phyloP scores from a whole-genome alignment of 1,284 basidiomycete species.

The Naganishia sp. region DNA sequence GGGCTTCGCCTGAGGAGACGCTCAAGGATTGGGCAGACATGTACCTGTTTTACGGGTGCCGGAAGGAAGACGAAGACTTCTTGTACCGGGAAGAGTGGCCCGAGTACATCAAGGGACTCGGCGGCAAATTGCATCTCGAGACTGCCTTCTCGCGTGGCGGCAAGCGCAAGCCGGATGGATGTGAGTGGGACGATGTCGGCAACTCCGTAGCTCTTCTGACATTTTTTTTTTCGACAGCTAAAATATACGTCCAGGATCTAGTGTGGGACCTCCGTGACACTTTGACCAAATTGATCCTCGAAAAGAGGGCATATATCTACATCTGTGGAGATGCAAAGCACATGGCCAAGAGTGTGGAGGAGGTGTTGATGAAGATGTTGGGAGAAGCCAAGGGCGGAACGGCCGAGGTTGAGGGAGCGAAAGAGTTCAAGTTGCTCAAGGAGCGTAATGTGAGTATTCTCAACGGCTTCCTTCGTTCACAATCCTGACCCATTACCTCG shows the following conservation, averaged over 20 bases:
- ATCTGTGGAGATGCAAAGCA: slow-evolving; percentile 95
- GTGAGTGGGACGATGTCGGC: slow-evolving; percentile 38
- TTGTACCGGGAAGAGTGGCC: slow-evolving; percentile 96
- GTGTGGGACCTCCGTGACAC: slow-evolving; percentile 80
- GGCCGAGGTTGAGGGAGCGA: slow-evolving; percentile 78
- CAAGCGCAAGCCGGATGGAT: slow-evolving; percentile 76
- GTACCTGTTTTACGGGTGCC: slow-evolving; percentile 93
- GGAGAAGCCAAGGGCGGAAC: slow-evolving; percentile 88
- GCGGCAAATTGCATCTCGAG: slow-evolving; percentile 86
- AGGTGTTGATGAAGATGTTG: slow-evolving; percentile 78
- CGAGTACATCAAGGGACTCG: slow-evolving; percentile 77
- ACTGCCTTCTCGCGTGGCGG: slow-evolving; percentile 84
- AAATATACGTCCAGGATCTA: slow-evolving; percentile 97
- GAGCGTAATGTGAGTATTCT: slow-evolving; percentile 62
- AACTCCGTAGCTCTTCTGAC: background rate
- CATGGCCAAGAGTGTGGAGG: slow-evolving; percentile 95
- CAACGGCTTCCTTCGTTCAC: background rate
- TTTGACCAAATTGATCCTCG: slow-evolving; percentile 83
- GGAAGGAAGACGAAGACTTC: slow-evolving; percentile 83
- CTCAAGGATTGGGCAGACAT: slow-evolving; percentile 94
- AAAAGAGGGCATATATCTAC: slow-evolving; percentile 91
- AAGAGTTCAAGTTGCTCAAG: slow-evolving; percentile 90
- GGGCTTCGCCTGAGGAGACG: slow-evolving; percentile 60
- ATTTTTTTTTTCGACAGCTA: slow-evolving; percentile 55
- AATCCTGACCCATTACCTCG: background rate